These are phyloP conservation scores for Tardiomyces digboiensis DNA, from an alignment of 1,139 yeast species.

Conservation along the genomic window DNA sequence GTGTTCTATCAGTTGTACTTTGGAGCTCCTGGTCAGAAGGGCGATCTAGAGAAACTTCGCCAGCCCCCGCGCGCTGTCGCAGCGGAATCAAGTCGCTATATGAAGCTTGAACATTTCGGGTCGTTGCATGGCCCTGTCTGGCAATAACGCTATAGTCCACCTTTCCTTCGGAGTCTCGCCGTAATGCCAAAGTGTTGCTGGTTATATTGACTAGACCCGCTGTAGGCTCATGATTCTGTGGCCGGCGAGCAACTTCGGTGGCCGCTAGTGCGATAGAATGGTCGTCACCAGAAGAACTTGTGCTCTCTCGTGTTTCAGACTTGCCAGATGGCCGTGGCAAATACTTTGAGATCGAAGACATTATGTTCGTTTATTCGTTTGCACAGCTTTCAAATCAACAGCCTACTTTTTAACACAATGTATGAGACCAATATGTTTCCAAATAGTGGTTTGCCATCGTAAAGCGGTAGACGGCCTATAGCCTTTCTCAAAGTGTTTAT, in stretches of 20 bases:
- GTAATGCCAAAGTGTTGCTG: slow-evolving; percentile 23
- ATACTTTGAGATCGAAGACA: not conserved
- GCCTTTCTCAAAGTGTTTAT: too few relatives aligned
- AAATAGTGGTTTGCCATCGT: too few relatives aligned
- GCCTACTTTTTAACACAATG: too few relatives aligned
- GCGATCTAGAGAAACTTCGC: slow-evolving; percentile 23
- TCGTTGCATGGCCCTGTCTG: slow-evolving; percentile 24
- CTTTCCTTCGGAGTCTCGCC: slow-evolving; percentile 24
- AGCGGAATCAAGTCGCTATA: slow-evolving; percentile 39
- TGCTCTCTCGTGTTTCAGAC: not conserved
- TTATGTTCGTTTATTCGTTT: too few relatives aligned
- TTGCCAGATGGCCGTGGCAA: not conserved
- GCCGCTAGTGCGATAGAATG: not conserved
- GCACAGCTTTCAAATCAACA: too few relatives aligned
- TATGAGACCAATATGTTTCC: too few relatives aligned
- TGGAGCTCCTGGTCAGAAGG: slow-evolving; percentile 36
- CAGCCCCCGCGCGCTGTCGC: slow-evolving; percentile 33
- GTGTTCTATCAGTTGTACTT: slow-evolving; percentile 36
- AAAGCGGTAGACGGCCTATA: too few relatives aligned
- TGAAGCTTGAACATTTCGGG: slow-evolving; percentile 28
- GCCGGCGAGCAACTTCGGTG: not conserved
- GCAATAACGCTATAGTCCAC: slow-evolving; percentile 28
- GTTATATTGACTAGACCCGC: not conserved
- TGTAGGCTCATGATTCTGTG: not conserved
- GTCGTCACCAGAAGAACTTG: not conserved